These are phyloP conservation scores for Cladosporium sp. DNA, from an alignment of 2,329 filamentous ascomycete genomes.

Conservation along the genomic window DNA sequence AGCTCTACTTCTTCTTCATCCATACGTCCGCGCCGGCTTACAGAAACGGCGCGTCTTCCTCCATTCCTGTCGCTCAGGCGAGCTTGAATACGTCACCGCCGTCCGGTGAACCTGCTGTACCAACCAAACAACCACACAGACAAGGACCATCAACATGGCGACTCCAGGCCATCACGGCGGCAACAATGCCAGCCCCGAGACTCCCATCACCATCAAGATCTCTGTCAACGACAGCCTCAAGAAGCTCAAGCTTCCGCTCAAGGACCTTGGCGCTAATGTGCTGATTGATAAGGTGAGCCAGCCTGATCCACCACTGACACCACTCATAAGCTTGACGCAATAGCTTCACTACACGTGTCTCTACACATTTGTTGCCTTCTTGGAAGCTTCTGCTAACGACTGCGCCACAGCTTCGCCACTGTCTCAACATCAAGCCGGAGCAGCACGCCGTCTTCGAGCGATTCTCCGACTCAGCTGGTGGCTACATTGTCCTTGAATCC, in stretches of 20 bases:
- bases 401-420: constrained; percentile 59
- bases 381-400: constrained; percentile 17
- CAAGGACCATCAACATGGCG: constrained; percentile 32
- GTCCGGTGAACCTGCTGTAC: neutral
- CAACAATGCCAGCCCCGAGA: constrained; percentile 54
- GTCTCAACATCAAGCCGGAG: constrained; percentile 62
- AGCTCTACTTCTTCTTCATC: neutral
- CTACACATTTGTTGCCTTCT: neutral
- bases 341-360: neutral
- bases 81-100: constrained; percentile 8
- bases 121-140: neutral
- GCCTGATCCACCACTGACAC: neutral
- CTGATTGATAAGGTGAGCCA: constrained; percentile 79
- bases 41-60: constrained; percentile 1
- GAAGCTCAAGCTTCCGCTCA: constrained; percentile 84
- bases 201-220: constrained; percentile 80
- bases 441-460: constrained; percentile 73
- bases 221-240: constrained; percentile 69
- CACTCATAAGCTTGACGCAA: no score
- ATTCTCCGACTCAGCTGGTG: constrained; percentile 86
- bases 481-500: constrained; percentile 74
- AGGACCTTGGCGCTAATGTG: constrained; percentile 69
- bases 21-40: neutral
- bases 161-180: constrained; percentile 15
- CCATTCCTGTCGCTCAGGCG: neutral